Evolutionary conservation across 306 rosid species (phyloP).

Genomic region (Datisca glomerata): DNA sequence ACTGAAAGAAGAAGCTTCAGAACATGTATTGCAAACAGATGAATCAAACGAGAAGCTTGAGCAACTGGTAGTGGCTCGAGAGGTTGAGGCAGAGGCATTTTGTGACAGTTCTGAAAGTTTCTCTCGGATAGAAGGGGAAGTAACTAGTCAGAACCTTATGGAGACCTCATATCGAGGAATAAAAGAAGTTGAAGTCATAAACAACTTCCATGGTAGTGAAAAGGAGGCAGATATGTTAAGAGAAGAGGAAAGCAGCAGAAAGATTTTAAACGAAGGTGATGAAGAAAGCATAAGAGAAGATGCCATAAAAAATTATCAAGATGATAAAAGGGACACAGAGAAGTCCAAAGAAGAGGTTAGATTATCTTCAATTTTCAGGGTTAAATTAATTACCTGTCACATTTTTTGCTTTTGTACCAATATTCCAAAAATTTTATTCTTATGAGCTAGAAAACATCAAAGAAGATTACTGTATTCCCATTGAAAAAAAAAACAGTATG

Average conservation of each 20-base stretch:
- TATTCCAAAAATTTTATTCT: no score
- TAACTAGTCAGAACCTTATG: no score
- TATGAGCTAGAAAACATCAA: constrained; percentile 1
- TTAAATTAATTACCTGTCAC: no score
- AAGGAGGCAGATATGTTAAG: constrained; percentile 5
- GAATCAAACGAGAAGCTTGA: background rate
- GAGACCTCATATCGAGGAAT: background rate
- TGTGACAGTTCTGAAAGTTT: background rate
- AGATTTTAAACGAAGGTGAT: constrained; percentile 8
- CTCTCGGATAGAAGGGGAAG: background rate
- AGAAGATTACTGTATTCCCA: constrained; percentile 11
- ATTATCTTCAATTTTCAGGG: no score
- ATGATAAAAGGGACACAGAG: constrained; percentile 3
- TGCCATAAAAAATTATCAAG: constrained; percentile 1
- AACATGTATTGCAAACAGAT: background rate
- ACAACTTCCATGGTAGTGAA: constrained; percentile 7
- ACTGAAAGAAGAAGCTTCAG: background rate
- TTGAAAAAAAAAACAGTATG: constrained; percentile 3
- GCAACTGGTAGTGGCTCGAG: background rate
- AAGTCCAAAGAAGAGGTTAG: constrained; percentile 15
- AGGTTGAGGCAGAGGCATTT: background rate
- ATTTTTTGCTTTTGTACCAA: no score
- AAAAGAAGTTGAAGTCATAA: constrained; percentile 8
- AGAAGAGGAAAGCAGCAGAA: constrained; percentile 12
- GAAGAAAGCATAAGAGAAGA: constrained; percentile 9